phyloP scores from a whole-genome alignment of 2,329 filamentous ascomycete species.

The Stachybotrys elegans region DNA sequence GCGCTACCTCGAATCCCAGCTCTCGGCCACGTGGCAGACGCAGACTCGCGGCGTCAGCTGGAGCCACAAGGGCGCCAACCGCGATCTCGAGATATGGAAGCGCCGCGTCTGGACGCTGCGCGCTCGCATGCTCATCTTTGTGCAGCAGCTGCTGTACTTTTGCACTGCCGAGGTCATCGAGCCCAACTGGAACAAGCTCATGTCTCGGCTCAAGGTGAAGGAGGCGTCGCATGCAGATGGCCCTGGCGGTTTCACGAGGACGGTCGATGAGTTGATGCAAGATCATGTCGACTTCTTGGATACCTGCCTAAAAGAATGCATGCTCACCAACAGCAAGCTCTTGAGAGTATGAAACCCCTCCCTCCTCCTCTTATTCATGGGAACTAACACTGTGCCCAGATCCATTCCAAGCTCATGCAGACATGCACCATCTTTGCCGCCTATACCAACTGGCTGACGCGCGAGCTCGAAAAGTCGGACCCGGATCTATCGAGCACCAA shows the following conservation, averaged over 20 bases:
- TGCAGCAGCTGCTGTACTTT: constrained; percentile 94
- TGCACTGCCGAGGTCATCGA: constrained; percentile 97
- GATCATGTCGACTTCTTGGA: constrained; percentile 98
- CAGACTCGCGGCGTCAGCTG: constrained; percentile 78
- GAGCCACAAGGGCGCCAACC: constrained; percentile 72
- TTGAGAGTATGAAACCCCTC: constrained; percentile 59
- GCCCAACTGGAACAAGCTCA: constrained; percentile 92
- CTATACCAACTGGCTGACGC: constrained; percentile 81
- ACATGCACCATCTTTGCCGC: constrained; percentile 92
- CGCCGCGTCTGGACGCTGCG: constrained; percentile 85
- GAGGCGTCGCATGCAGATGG: constrained; percentile 32
- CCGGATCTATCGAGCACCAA: constrained; percentile 64
- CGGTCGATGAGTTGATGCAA: constrained; percentile 97
- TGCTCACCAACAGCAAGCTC: constrained; percentile 95
- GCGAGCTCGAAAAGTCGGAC: constrained; percentile 79
- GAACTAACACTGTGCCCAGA: constrained; percentile 47
- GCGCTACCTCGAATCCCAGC: constrained; percentile 80
- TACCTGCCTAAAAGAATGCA: constrained; percentile 97
- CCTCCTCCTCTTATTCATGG: no score
- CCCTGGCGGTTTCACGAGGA: constrained; percentile 47
- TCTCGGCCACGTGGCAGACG: constrained; percentile 85
- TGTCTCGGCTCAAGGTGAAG: constrained; percentile 72
- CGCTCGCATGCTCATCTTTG: constrained; percentile 92
- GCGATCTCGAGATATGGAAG: constrained; percentile 84
- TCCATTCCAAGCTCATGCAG: constrained; percentile 94